These are phyloP conservation scores for Flaveria ramosissima DNA, from an alignment of 129 eudicot genomes.

Conservation along the genomic window DNA sequence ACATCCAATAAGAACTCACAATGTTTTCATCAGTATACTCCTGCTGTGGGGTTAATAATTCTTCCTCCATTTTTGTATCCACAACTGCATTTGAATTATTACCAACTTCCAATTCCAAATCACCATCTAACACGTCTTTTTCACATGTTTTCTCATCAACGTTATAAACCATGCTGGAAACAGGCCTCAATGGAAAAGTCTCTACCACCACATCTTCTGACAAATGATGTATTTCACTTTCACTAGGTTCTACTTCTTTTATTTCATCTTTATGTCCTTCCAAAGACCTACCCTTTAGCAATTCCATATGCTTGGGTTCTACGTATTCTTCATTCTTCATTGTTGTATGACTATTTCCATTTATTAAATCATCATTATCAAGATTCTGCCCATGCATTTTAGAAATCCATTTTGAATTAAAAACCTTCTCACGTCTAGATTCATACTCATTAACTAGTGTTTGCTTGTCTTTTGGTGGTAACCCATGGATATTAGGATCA, in stretches of 20 bases:
- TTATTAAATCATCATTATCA: slow-evolving; percentile 32
- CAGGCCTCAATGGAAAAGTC: slow-evolving; percentile 70
- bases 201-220: slow-evolving; percentile 56
- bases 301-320: slow-evolving; percentile 19
- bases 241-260: slow-evolving; percentile 31
- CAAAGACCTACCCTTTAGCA: slow-evolving; percentile 17
- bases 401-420: slow-evolving; percentile 28
- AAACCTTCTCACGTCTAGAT: slow-evolving; percentile 28
- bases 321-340: slow-evolving; percentile 18
- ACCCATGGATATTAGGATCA: slow-evolving; percentile 45
- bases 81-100: slow-evolving; percentile 22
- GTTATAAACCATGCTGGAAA: slow-evolving; percentile 28
- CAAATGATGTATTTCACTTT: slow-evolving; percentile 19
- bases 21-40: slow-evolving; percentile 30
- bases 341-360: slow-evolving; percentile 27
- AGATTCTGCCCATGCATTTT: slow-evolving; percentile 35
- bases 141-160: slow-evolving; percentile 31
- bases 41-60: slow-evolving; percentile 11
- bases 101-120: not conserved
- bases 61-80: slow-evolving; percentile 22
- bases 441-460: slow-evolving; percentile 31
- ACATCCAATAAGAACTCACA: slow-evolving; percentile 38
- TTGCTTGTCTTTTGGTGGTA: slow-evolving; percentile 44
- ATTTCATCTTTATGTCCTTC: slow-evolving; percentile 35
- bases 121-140: slow-evolving; percentile 9